Percentiles rank a stretch among this genome's conserved stretches.
phyloP scores from a whole-genome alignment of 345 rosid species.

The Pugionium dolabratum region DNA sequence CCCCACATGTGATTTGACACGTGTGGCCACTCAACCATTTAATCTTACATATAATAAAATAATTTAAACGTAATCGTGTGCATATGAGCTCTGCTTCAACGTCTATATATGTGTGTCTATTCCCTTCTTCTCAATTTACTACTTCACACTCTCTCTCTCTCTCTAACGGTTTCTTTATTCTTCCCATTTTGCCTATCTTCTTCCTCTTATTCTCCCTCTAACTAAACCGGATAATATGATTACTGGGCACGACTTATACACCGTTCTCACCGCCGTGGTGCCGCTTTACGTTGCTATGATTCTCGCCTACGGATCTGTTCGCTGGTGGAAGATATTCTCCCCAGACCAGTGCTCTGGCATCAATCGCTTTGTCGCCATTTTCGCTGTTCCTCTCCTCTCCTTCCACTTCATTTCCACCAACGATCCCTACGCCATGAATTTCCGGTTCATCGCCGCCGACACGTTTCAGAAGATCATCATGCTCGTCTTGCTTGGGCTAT shows the following conservation, averaged over 20 bases:
- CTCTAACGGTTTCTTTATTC: slow-evolving; percentile 41
- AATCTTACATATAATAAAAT: background rate
- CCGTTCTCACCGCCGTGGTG: slow-evolving; percentile 81
- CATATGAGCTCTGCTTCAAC: slow-evolving; percentile 33
- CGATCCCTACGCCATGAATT: slow-evolving; percentile 79
- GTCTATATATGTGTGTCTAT: slow-evolving; percentile 20
- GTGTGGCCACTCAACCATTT: slow-evolving; percentile 25
- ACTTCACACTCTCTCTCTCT: slow-evolving; percentile 16
- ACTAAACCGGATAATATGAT: slow-evolving; percentile 52
- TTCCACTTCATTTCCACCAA: slow-evolving; percentile 94
- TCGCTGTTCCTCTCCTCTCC: slow-evolving; percentile 92
- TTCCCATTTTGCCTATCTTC: slow-evolving; percentile 37
- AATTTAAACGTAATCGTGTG: slow-evolving; percentile 31
- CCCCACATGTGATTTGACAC: slow-evolving; percentile 29
- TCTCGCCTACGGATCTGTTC: slow-evolving; percentile 90
- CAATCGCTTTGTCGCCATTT: slow-evolving; percentile 90
- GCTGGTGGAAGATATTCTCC: slow-evolving; percentile 94
- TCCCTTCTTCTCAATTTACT: slow-evolving; percentile 9
- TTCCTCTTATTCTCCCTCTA: slow-evolving; percentile 5
- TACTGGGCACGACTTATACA: slow-evolving; percentile 71
- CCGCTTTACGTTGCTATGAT: slow-evolving; percentile 96
- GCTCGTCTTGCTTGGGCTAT: slow-evolving; percentile 54
- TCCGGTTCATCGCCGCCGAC: slow-evolving; percentile 88
- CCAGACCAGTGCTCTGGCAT: slow-evolving; percentile 98
- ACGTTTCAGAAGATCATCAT: slow-evolving; percentile 82